Evolutionary conservation across 2,329 filamentous ascomycete genomes (phyloP), one percentile per base, ranked within the genome.

Genomic region (Blastomyces emzantsi): DNA sequence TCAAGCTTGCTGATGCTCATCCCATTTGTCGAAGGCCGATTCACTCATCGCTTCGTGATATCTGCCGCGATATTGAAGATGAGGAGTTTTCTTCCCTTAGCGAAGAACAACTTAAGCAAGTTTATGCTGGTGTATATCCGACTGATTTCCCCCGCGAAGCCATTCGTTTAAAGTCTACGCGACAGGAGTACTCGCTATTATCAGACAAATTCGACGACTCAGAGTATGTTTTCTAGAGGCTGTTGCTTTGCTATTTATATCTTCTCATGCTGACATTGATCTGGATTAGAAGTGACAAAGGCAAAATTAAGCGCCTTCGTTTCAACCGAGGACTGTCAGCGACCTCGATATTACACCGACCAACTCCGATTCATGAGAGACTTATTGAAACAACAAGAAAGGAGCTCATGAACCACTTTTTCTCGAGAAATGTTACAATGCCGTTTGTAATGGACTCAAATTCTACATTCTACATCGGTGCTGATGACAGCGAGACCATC

Each of bases 151-250:
- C 55, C 25, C 55, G 39, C 2, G 55, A 57, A 36, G 19, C 39
- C 25, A 57, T 57, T 39, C 55, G 39, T 39, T 43, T 57, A n/a
- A 57, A 57, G 22, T 39, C 30, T n/a, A 57, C 55, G 36, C 19
- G 1, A 9, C 39, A 33, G 19, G 2, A 57, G 13, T 17, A 57
- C 22, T 57, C 15, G 19, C 30, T 57, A 13, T 57, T 36, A 6
- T 39, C n/a, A 11, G 9, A 36, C 3, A 52, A 52, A 52, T 52
- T 52, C 22, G 13, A 28, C 49, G 15, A n/a, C 11, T 11, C 22
- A 15, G 49, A 52, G 49, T 52, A 28, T 28, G 49, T 52, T 11
- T 52, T 25, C 5, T 3, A 49, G 45, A 22, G 9, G n/a, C 19
- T 51, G 47, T 28, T 11, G 17, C 22, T 52, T 9, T 25, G 22